Evolutionary conservation across 2,329 filamentous ascomycete species (phyloP), one percentile per base, ranked within the genome.

Genomic region (Phaeosphaeria sp.): DNA sequence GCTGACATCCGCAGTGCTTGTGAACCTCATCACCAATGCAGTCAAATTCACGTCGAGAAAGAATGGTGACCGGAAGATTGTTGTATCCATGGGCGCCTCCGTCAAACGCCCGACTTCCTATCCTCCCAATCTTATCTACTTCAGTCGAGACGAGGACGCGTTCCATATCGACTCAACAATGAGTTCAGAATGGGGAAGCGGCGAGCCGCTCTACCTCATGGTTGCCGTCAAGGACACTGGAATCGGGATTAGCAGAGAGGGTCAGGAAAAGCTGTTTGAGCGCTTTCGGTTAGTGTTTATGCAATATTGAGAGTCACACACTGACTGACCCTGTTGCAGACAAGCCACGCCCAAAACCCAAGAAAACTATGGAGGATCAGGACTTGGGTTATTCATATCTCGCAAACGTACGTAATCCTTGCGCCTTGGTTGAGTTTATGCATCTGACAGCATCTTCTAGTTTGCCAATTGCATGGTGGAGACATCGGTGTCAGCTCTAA

Each of bases 41-140:
- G 79, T 82, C 54, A 82, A 82, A 44, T 82, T 82, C 58, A 82
- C 80, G 0, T 60, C 72, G 2, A 75, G 71, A 53, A 78, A 79
- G 55, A 67, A 76, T 3, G 70, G 76, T 0, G 71, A 71, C 3
- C 69, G 77, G 1, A 73, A 74, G 15, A 79, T 82, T 39, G 77
- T 68, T 0, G 75, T 82, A 3, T 78, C 71, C 6, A 68, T 82
- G 46, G 79, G 79, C 4, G 79, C 79, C 18, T 72, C 72, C 0
- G 18, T 55, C 4, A 60, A 77, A 23, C 71, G 75, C 3, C 79
- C 79, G 7, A 67, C 64, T 5, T 79, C 76, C 3, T 81, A 80
- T 56, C 79, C 79, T 3, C 79, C 79, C 0, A 76, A 78, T 47
- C 75, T 82, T 4, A 78, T 81, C 11, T 82, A 79, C 63, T 81